Evolutionary conservation across 352 stramenopile species (phyloP).

Genomic region (Globisporangium canariense): DNA sequence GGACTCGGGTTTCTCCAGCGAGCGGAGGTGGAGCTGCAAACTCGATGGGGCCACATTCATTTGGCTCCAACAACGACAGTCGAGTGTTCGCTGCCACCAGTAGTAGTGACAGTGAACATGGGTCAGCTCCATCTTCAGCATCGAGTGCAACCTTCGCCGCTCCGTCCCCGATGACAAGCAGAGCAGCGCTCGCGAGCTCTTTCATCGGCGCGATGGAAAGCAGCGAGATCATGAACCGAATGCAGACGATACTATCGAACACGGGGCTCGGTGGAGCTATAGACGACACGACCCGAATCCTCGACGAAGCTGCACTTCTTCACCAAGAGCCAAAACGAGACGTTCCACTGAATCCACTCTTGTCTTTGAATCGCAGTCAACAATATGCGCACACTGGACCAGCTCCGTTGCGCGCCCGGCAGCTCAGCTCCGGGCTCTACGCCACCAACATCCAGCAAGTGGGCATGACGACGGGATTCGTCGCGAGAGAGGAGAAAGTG

Average conservation of each 20-base stretch:
- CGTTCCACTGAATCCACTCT: slow-evolving; percentile 35
- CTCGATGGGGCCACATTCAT: slow-evolving; percentile 2
- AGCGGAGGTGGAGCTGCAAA: background rate
- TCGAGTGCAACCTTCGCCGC: background rate
- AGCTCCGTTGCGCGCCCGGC: slow-evolving; percentile 17
- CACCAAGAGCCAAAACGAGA: slow-evolving; percentile 54
- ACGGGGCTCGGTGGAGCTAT: slow-evolving; percentile 19
- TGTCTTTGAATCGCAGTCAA: slow-evolving; percentile 38
- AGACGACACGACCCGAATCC: slow-evolving; percentile 29
- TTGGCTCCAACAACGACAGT: slow-evolving; percentile 5
- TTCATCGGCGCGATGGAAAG: slow-evolving; percentile 51
- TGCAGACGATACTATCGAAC: slow-evolving; percentile 68
- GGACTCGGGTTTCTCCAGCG: slow-evolving; percentile 9
- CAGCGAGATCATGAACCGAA: slow-evolving; percentile 57
- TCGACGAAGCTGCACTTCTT: slow-evolving; percentile 48
- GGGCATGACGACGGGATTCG: slow-evolving; percentile 36
- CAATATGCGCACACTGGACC: background rate
- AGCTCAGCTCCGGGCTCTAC: slow-evolving; percentile 29
- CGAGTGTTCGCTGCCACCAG: background rate
- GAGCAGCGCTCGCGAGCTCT: slow-evolving; percentile 41
- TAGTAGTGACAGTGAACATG: background rate
- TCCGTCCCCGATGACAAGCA: slow-evolving; percentile 26
- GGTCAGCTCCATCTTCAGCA: slow-evolving; percentile 18
- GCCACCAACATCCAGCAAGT: slow-evolving; percentile 44
- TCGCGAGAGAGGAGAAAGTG: slow-evolving; percentile 48